These are phyloP conservation scores for Nicotiana paniculata DNA, from an alignment of 257 asterid genomes.

Conservation along the genomic window DNA sequence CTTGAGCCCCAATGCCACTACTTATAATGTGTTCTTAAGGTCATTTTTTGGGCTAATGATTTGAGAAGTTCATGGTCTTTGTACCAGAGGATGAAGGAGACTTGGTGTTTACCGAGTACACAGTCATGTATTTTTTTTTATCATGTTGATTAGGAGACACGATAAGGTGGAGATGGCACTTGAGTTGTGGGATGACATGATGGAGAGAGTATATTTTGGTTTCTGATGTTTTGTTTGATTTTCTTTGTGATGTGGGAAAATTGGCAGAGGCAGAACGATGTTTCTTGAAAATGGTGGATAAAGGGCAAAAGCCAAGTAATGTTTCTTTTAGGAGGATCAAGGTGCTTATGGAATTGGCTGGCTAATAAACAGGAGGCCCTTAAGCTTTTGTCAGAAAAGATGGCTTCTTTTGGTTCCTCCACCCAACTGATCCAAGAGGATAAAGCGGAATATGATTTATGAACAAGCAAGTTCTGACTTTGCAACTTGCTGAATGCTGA, in stretches of 20 bases:
- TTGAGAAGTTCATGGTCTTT: slow-evolving; percentile 60
- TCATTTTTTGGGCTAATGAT: slow-evolving; percentile 68
- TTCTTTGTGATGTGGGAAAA: slow-evolving; percentile 78
- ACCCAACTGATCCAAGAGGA: slow-evolving; percentile 9
- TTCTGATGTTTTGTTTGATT: slow-evolving; percentile 64
- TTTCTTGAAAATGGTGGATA: slow-evolving; percentile 86
- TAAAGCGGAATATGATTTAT: background rate
- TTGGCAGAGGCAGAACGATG: slow-evolving; percentile 77
- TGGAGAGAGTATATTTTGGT: slow-evolving; percentile 63
- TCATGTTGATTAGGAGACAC: slow-evolving; percentile 63
- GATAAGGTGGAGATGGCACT: slow-evolving; percentile 69
- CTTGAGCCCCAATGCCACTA: slow-evolving; percentile 75
- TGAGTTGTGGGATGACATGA: slow-evolving; percentile 89
- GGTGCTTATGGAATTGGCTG: slow-evolving; percentile 71
- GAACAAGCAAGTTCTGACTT: background rate
- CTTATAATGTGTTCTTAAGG: slow-evolving; percentile 74
- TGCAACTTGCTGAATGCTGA: background rate
- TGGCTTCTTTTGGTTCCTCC: slow-evolving; percentile 52
- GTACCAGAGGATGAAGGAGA: slow-evolving; percentile 66
- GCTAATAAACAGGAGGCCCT: slow-evolving; percentile 53
- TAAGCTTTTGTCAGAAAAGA: slow-evolving; percentile 46
- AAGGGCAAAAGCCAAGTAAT: slow-evolving; percentile 76
- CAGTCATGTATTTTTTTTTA: slow-evolving; percentile 83
- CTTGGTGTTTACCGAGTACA: slow-evolving; percentile 64
- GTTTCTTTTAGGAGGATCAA: slow-evolving; percentile 77